Conservation (phyloP, 108 stramenopile genomes). For the Skeletonema tropicum region DNA sequence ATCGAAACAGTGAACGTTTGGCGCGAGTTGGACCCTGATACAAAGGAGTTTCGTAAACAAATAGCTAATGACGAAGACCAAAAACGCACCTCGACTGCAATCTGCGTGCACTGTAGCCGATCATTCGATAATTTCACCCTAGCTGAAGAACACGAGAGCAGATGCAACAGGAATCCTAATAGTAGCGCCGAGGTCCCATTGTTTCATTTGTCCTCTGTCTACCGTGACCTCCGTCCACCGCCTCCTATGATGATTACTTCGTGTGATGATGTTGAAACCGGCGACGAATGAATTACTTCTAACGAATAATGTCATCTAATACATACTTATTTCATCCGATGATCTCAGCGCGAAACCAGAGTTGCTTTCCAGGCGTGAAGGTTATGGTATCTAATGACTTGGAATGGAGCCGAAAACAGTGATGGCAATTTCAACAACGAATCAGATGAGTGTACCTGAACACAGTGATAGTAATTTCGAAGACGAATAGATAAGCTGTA, state of each 20-base stretch:
- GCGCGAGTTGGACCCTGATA: constrained; percentile 37
- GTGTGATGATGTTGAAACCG: background rate
- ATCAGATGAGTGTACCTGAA: too few relatives aligned
- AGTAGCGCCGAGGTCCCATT: constrained; percentile 31
- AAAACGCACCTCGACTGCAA: constrained; percentile 27
- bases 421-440: too few relatives aligned
- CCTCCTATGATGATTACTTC: constrained; percentile 24
- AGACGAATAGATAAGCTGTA: too few relatives aligned
- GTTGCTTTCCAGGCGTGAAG: too few relatives aligned
- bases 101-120: constrained; percentile 58
- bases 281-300: background rate
- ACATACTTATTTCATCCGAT: too few relatives aligned
- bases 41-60: constrained; percentile 39
- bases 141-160: constrained; percentile 52
- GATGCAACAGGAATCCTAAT: constrained; percentile 55
- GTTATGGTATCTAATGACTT: too few relatives aligned
- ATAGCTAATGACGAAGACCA: constrained; percentile 14
- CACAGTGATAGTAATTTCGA: too few relatives aligned
- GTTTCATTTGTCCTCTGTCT: constrained; percentile 59
- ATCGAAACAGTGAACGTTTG: constrained; percentile 68
- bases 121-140: constrained; percentile 34
- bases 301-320: too few relatives aligned
- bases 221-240: constrained; percentile 53
- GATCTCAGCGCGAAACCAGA: too few relatives aligned
- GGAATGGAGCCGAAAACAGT: too few relatives aligned